These are phyloP conservation scores for Paecilomyces sp. DNA, from an alignment of 2,329 filamentous ascomycete genomes.

Conservation along the genomic window DNA sequence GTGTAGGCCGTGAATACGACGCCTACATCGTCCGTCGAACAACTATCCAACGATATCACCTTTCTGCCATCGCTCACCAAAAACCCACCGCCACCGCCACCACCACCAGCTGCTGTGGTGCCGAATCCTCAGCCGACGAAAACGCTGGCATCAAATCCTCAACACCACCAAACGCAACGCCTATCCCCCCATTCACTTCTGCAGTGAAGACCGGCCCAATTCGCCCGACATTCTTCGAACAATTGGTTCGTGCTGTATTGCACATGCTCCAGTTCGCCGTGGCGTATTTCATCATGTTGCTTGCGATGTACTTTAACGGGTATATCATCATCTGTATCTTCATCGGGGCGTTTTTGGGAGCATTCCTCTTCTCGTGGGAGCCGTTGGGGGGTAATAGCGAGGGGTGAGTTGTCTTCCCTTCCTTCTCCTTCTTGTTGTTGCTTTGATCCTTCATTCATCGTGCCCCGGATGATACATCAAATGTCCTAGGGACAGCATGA, in stretches of 20 bases:
- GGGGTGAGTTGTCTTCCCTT: background rate
- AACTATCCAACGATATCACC: conserved; percentile 21
- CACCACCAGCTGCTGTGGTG: background rate
- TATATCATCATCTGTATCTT: conserved; percentile 79
- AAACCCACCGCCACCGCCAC: background rate
- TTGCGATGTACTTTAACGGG: conserved; percentile 60
- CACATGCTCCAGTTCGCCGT: conserved; percentile 67
- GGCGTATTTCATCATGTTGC: conserved; percentile 70
- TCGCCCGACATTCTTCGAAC: conserved; percentile 57
- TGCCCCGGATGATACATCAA: background rate
- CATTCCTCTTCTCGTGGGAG: conserved; percentile 69
- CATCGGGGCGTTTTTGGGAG: conserved; percentile 65
- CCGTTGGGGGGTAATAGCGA: background rate
- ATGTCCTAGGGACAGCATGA: background rate
- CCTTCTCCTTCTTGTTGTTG: background rate
- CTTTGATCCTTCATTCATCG: background rate
- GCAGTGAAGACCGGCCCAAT: conserved; percentile 5
- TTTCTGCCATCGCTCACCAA: background rate
- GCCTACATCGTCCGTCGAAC: conserved; percentile 52
- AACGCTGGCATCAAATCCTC: background rate
- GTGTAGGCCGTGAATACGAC: conserved; percentile 66
- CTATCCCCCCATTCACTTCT: background rate
- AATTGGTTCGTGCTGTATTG: conserved; percentile 58
- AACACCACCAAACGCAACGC: background rate
- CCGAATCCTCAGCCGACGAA: background rate